Evolutionary conservation across 192 early-diverging fungal genomes (phyloP).

Genomic region (Glomus cerebriforme): DNA sequence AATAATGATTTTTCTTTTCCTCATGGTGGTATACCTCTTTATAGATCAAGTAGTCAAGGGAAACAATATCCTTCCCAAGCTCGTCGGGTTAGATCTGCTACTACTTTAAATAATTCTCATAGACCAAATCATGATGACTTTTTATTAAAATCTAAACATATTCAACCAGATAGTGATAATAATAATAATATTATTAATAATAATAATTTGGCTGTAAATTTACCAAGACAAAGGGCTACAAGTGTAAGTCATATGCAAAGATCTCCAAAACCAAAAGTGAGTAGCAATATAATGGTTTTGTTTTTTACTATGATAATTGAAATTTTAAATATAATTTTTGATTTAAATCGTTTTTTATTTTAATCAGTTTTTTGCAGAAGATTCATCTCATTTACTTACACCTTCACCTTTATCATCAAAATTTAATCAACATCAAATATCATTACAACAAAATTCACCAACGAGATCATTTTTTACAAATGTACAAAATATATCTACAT

Average conservation of each 20-base stretch:
- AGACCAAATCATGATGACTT: slow-evolving; percentile 43
- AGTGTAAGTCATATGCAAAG: slow-evolving; percentile 1
- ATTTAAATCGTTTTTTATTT: background rate
- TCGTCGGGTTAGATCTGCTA: slow-evolving; percentile 44
- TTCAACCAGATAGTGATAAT: slow-evolving; percentile 20
- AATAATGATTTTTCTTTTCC: background rate
- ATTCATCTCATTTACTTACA: slow-evolving; percentile 6
- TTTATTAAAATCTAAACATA: slow-evolving; percentile 42
- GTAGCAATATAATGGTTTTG: background rate
- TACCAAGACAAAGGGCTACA: background rate
- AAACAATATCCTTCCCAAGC: background rate
- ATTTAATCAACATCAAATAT: background rate
- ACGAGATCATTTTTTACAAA: background rate
- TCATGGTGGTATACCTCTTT: background rate
- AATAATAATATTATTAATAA: too few relatives aligned
- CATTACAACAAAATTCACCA: background rate
- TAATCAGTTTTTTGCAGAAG: background rate
- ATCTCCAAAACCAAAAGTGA: slow-evolving; percentile 16
- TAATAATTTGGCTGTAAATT: slow-evolving; percentile 1
- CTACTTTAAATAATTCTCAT: slow-evolving; percentile 38
- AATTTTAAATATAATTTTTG: background rate
- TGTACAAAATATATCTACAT: background rate
- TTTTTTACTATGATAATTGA: too few relatives aligned
- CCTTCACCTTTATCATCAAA: slow-evolving; percentile 9
- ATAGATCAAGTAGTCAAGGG: slow-evolving; percentile 19